phyloP scores from a whole-genome alignment of 139 green algal species.

The Yamagishiella unicocca region DNA sequence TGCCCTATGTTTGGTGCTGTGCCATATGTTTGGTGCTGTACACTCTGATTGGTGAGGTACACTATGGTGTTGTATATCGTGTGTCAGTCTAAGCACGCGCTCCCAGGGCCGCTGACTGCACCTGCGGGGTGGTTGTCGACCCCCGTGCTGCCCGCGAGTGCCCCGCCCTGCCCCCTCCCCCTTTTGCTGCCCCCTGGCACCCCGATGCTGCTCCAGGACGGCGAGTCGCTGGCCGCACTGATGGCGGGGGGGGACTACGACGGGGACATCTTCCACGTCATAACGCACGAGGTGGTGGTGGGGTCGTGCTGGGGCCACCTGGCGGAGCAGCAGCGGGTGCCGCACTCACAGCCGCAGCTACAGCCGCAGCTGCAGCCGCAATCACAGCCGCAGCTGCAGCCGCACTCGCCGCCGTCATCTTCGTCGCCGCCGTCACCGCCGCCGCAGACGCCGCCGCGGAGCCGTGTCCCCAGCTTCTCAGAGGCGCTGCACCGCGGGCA shows the following conservation, averaged over 20 bases:
- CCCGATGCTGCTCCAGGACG: not conserved
- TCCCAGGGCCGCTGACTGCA: no score
- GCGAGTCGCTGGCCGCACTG: slow-evolving; percentile 9
- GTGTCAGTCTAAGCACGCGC: no score
- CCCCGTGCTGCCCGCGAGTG: no score
- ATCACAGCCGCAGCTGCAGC: not conserved
- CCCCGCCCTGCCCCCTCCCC: no score
- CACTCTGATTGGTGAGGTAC: no score
- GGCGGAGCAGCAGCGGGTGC: slow-evolving; percentile 3
- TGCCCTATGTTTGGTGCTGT: no score
- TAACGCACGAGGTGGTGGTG: not conserved
- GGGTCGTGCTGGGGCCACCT: not conserved
- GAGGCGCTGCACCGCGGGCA: not conserved
- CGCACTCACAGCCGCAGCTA: not conserved
- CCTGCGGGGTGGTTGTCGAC: no score
- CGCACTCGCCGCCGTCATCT: not conserved
- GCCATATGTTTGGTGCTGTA: no score
- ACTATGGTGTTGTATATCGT: no score
- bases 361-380: not conserved
- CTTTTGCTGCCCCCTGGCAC: not conserved
- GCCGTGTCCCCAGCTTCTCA: not conserved
- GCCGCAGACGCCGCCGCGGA: not conserved
- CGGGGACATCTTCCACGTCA: slow-evolving; percentile 14
- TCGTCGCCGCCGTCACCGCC: not conserved
- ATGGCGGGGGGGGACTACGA: slow-evolving; percentile 33